Base-by-base conservation (phyloP, 2,329 filamentous ascomycete genomes). In the Xylaria sp. region DNA sequence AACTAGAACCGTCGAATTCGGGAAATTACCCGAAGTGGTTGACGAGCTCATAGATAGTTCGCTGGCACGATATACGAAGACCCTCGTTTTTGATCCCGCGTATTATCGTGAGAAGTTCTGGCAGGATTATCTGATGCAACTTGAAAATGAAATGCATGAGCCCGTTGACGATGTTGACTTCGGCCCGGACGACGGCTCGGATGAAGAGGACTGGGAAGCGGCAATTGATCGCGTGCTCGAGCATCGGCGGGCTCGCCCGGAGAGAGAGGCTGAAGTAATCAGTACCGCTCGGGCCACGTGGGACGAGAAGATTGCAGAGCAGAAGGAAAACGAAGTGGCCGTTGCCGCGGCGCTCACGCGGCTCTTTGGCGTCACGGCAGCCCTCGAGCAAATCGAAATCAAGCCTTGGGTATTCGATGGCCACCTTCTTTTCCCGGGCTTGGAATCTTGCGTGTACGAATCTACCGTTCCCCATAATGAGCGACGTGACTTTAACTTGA, bases 21-120 rank as follows among this genome's bases (percentile, higher is more conserved):
- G 27, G 5, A 59, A 51, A 18, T 2, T 72, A 12, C 53, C 42
- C 3, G 62, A 66, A n/a, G 68, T 53, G 9, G 51, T 72, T 47
- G 51, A 64, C n/a, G 70, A 70, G 53, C 48, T 72, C n/a, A 18
- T 72, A 51, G 58, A 13, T 12, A 27, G 13, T 10, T 64, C 68
- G 16, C 29, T 70, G 27, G 68, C 58, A 25, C 59, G 42, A 29
- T 57, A 63, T 32, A 50, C 63, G 2, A 70, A 65, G 55, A 69
- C 47, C 9, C 61, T 72, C 23, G 29, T 66, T 18, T 72, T 72
- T 57, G 68, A 68, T 16, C 70, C 70, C 23, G 68, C 68, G n/a
- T 70, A 69, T n/a, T 72, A 70, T 40, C 65, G 65, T 55, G 37
- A 54, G 48, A 60, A 40, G 1, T 72, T 72, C 29, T 72, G 65